Evolutionary conservation across 148 eudicot genomes (phyloP).

Genomic region (Rhododendron vialii): DNA sequence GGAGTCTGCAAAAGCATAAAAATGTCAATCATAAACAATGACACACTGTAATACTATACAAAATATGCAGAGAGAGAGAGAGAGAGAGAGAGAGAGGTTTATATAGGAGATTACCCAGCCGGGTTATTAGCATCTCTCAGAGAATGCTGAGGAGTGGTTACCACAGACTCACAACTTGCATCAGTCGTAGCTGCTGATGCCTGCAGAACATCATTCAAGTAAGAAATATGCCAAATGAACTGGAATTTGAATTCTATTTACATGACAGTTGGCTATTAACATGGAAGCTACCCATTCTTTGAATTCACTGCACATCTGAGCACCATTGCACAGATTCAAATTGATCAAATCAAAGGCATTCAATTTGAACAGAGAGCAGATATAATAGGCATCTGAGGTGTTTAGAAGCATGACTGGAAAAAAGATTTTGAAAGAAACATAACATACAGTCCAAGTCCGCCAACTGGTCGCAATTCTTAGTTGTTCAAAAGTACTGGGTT

Average conservation of each 20-base stretch:
- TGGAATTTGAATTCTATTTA: background rate
- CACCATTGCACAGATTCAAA: background rate
- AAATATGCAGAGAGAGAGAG: background rate
- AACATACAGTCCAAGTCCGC: background rate
- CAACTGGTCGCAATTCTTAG: background rate
- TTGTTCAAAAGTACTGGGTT: background rate
- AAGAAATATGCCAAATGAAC: constrained; percentile 5
- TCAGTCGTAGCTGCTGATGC: constrained; percentile 59
- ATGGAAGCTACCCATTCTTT: background rate
- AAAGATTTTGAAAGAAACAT: background rate
- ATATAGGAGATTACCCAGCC: constrained; percentile 35
- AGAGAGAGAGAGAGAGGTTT: background rate
- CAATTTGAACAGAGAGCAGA: background rate
- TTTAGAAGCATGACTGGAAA: background rate
- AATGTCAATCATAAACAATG: constrained; percentile 5
- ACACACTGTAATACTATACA: background rate
- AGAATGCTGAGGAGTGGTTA: constrained; percentile 74
- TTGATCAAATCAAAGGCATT: background rate
- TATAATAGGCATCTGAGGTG: background rate
- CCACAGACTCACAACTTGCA: constrained; percentile 78
- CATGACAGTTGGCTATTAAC: background rate
- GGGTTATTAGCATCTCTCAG: constrained; percentile 74
- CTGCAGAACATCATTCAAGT: constrained; percentile 30
- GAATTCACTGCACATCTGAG: background rate
- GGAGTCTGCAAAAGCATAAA: constrained; percentile 53